Evolutionary conservation across 192 early-diverging fungal genomes (phyloP).

Genomic region (Endogone sp.): DNA sequence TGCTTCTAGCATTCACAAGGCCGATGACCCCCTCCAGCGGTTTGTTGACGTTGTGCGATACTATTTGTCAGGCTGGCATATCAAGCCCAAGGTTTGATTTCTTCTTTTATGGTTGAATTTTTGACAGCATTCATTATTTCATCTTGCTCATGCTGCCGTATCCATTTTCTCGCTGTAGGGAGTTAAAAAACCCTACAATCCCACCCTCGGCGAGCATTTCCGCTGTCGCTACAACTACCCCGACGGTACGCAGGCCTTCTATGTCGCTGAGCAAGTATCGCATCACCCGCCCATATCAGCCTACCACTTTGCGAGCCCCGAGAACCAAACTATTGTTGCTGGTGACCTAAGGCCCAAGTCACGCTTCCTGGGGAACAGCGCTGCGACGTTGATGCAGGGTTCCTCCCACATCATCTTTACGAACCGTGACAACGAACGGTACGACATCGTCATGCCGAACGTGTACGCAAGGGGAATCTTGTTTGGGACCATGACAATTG

Average conservation of each 20-base stretch:
- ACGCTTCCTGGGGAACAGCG: constrained; percentile 87
- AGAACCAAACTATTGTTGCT: constrained; percentile 69
- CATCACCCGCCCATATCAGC: constrained; percentile 93
- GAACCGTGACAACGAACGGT: constrained; percentile 66
- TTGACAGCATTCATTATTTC: not conserved
- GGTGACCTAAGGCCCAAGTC: constrained; percentile 87
- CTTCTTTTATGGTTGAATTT: not conserved
- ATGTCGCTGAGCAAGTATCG: constrained; percentile 88
- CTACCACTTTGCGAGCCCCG: constrained; percentile 79
- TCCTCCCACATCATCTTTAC: constrained; percentile 59
- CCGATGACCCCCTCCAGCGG: constrained; percentile 69
- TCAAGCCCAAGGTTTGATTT: constrained; percentile 76
- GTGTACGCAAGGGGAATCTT: constrained; percentile 89
- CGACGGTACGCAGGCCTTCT: constrained; percentile 69
- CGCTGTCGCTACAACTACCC: constrained; percentile 73
- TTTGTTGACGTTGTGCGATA: constrained; percentile 84
- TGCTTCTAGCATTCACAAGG: constrained; percentile 53
- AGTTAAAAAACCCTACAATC: constrained; percentile 94
- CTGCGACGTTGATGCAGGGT: constrained; percentile 84
- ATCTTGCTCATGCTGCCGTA: not conserved
- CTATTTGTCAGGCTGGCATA: constrained; percentile 94
- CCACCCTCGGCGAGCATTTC: constrained; percentile 90
- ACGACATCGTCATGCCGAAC: constrained; percentile 85
- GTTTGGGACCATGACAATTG: constrained; percentile 92
- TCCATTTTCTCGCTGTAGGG: constrained; percentile 44